Conservation (phyloP, 495 filamentous ascomycete genomes). For the Schizothecium vesticola region DNA sequence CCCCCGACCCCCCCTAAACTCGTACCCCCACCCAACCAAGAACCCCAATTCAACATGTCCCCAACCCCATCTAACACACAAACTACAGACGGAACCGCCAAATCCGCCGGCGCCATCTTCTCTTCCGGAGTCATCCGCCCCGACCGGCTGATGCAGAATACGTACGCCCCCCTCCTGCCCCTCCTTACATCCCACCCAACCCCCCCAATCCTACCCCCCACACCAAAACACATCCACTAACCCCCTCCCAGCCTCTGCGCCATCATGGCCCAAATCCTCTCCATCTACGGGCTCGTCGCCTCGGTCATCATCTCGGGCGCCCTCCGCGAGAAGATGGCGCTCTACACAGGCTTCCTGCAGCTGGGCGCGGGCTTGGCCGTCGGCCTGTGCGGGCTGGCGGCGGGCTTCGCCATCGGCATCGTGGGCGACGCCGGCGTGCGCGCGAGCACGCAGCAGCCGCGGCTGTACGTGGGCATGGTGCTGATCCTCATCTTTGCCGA, state of each 20-base stretch:
- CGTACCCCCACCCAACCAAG: background rate
- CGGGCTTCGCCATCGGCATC: slow-evolving; percentile 89
- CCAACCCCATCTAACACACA: background rate
- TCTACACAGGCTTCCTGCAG: slow-evolving; percentile 44
- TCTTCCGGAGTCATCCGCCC: slow-evolving; percentile 51
- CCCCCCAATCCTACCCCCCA: background rate
- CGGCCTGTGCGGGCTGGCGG: slow-evolving; percentile 58
- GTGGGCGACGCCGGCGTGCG: slow-evolving; percentile 86
- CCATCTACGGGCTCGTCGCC: slow-evolving; percentile 49
- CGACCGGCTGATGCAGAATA: slow-evolving; percentile 79
- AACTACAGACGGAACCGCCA: slow-evolving; percentile 71
- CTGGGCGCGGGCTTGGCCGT: slow-evolving; percentile 44
- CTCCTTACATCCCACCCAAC: background rate
- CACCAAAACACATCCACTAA: background rate
- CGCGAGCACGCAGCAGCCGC: slow-evolving; percentile 79
- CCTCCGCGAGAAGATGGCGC: slow-evolving; percentile 40
- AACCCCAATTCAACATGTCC: background rate
- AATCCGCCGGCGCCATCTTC: slow-evolving; percentile 77
- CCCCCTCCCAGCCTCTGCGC: slow-evolving; percentile 44
- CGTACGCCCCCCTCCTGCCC: slow-evolving; percentile 17
- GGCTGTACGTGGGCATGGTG: slow-evolving; percentile 92
- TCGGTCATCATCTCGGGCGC: slow-evolving; percentile 42
- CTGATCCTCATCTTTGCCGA: slow-evolving; percentile 91
- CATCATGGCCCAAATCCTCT: slow-evolving; percentile 79
- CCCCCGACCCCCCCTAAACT: too few species aligned